Base-by-base conservation (phyloP, 1,284 basidiomycete genomes). In the Sanghuangporus sanghuang region DNA sequence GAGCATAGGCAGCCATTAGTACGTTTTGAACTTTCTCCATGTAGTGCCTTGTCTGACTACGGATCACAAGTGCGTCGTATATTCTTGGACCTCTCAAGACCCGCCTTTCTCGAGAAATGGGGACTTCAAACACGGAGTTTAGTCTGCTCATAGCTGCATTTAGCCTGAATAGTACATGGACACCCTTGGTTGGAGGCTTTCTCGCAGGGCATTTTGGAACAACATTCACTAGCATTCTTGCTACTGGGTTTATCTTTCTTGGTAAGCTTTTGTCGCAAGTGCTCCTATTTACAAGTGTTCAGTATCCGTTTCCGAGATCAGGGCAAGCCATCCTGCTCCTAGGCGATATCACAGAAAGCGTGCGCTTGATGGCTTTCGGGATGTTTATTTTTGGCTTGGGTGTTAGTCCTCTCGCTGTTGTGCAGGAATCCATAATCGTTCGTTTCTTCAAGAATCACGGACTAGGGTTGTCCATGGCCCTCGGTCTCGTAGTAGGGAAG, bases 301-400 rank as follows among this genome's bases (percentile, higher is more conserved):
- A 39, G 58, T 64, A 71, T 66, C 56, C 54, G 66, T 61, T 64
- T 27, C 14, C 21, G 35, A 46, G 44, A 58, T 32, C 66, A 85
- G 89, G 87, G 27, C 87, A 90, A 71, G 70, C 78, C 23, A 73
- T 87, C 9, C 79, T 91, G 16, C 80, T 91, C 5, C 63, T 85
- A 6, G 88, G 87, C 14, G 85, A 90, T 68, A 78, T 83, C 11
- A 79, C 77, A 62, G 77, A 79, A 42, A 82, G 79, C 69, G 78
- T 90, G 23, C 81, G 82, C 12, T 64, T 86, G 39, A 91, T 91
- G 89, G 79, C 83, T 1, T 71, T 87, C 35, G 89, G 89, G 1
- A 78, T 91, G 69, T 92, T 91, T 68, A 74, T 91, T 50, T 92
- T 90, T 68, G 91, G 91, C n/a, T 77, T 92, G 14, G 91, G 90